Evolutionary conservation across 495 filamentous ascomycete genomes (phyloP).

Genomic region (Aspergillus coremiiformis): DNA sequence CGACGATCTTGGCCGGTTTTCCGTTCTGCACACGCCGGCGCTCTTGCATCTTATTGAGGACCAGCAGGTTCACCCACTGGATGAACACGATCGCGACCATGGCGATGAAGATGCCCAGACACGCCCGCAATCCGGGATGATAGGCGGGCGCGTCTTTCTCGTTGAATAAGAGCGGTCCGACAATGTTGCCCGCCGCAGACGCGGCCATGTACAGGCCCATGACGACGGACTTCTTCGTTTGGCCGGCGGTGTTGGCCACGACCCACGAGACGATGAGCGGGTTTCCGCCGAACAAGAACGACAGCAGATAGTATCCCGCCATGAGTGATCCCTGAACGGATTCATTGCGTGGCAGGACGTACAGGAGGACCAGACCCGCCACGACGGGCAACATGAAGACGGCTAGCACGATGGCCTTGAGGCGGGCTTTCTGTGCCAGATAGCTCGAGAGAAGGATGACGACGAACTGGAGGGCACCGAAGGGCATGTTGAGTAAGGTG

Average conservation of each 20-base stretch:
- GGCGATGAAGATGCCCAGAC: slow-evolving; percentile 50
- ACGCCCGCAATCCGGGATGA: slow-evolving; percentile 46
- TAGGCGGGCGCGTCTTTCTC: slow-evolving; percentile 42
- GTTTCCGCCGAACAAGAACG: slow-evolving; percentile 51
- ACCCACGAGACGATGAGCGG: slow-evolving; percentile 46
- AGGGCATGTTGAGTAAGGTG: slow-evolving; percentile 44
- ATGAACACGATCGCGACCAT: slow-evolving; percentile 41
- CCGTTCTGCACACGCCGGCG: slow-evolving; percentile 47
- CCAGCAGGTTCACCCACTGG: slow-evolving; percentile 44
- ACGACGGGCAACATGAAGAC: slow-evolving; percentile 48
- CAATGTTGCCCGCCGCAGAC: slow-evolving; percentile 39
- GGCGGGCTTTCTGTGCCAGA: slow-evolving; percentile 39
- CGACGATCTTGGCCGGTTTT: slow-evolving; percentile 48
- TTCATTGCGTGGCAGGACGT: slow-evolving; percentile 39
- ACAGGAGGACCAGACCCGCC: slow-evolving; percentile 49
- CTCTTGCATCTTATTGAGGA: slow-evolving; percentile 49
- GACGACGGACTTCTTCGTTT: slow-evolving; percentile 46
- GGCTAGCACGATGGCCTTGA: slow-evolving; percentile 46
- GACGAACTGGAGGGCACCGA: slow-evolving; percentile 40
- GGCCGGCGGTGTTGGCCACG: slow-evolving; percentile 43
- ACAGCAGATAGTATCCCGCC: slow-evolving; percentile 54
- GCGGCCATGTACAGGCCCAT: slow-evolving; percentile 45
- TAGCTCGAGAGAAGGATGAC: slow-evolving; percentile 37
- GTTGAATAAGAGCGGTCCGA: slow-evolving; percentile 41
- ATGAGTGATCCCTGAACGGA: slow-evolving; percentile 38